Evolutionary conservation across 768 basidiomycete genomes (phyloP).

Genomic region (Tulasnella sp.): DNA sequence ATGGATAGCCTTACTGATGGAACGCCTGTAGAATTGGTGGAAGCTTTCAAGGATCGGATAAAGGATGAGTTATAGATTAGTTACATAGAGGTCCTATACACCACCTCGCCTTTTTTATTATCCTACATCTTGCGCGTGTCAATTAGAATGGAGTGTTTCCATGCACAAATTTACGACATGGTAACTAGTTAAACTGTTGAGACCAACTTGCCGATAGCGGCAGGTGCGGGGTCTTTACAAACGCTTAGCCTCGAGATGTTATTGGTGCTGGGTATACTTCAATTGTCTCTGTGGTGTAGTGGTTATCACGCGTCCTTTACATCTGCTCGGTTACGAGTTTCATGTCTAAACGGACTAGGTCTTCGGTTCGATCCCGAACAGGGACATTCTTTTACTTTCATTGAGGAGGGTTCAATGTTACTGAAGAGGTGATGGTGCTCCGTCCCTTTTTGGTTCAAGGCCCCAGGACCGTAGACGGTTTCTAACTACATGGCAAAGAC

Average conservation of each 20-base stretch:
- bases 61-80: slow-evolving; percentile 33
- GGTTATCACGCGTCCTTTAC: slow-evolving; percentile 15
- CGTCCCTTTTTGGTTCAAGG: neutral
- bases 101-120: neutral
- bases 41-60: slow-evolving; percentile 37
- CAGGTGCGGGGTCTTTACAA: too few relatives aligned
- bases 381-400: neutral
- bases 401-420: neutral
- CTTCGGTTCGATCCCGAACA: slow-evolving; percentile 13
- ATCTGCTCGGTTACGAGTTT: neutral
- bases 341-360: neutral
- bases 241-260: neutral
- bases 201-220: too few relatives aligned
- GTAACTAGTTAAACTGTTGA: too few relatives aligned
- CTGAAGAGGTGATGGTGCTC: neutral
- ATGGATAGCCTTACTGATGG: neutral
- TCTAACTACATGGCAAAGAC: too few relatives aligned
- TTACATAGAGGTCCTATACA: neutral
- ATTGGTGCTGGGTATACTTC: neutral
- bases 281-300: slow-evolving; percentile 12
- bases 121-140: too few relatives aligned
- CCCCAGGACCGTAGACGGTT: too few relatives aligned
- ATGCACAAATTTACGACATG: too few relatives aligned
- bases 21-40: slow-evolving; percentile 36
- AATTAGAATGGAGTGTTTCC: too few relatives aligned